Evolutionary conservation across 2,329 filamentous ascomycete species (phyloP).

Genomic region (Pseudogymnoascus sp.): DNA sequence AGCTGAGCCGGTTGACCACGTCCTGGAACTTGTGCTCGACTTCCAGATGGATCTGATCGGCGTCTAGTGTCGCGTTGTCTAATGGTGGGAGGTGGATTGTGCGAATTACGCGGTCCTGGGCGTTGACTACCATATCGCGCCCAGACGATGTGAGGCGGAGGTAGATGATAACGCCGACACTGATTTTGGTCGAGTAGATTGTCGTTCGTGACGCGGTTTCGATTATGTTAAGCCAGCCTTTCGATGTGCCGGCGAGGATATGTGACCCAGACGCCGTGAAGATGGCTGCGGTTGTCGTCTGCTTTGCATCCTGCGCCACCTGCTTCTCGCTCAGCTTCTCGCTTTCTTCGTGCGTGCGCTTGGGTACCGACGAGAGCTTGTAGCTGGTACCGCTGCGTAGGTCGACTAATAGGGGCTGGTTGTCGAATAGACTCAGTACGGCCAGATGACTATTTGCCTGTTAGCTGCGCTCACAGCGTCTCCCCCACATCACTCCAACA

Average conservation of each 20-base stretch:
- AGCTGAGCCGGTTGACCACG: slow-evolving; percentile 86
- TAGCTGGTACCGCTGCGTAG: slow-evolving; percentile 60
- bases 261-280: slow-evolving; percentile 82
- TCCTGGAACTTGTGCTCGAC: slow-evolving; percentile 98
- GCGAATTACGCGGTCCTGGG: slow-evolving; percentile 87
- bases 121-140: slow-evolving; percentile 81
- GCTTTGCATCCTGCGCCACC: slow-evolving; percentile 83
- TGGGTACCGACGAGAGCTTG: slow-evolving; percentile 73
- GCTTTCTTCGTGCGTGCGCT: slow-evolving; percentile 62
- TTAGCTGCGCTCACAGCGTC: not conserved
- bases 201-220: slow-evolving; percentile 71
- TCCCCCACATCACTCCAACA: not conserved
- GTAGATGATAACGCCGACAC: slow-evolving; percentile 78
- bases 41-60: slow-evolving; percentile 78
- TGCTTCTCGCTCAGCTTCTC: slow-evolving; percentile 70
- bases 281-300: slow-evolving; percentile 86
- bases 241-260: slow-evolving; percentile 86
- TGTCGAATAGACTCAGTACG: slow-evolving; percentile 87
- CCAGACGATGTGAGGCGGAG: slow-evolving; percentile 79
- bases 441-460: slow-evolving; percentile 59
- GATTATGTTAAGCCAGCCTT: slow-evolving; percentile 94
- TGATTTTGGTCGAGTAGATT: slow-evolving; percentile 84
- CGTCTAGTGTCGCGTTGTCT: slow-evolving; percentile 59
- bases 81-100: slow-evolving; percentile 84
- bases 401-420: slow-evolving; percentile 83